Base-by-base conservation (phyloP, 257 asterid species). In the Solanum habrochaites region DNA sequence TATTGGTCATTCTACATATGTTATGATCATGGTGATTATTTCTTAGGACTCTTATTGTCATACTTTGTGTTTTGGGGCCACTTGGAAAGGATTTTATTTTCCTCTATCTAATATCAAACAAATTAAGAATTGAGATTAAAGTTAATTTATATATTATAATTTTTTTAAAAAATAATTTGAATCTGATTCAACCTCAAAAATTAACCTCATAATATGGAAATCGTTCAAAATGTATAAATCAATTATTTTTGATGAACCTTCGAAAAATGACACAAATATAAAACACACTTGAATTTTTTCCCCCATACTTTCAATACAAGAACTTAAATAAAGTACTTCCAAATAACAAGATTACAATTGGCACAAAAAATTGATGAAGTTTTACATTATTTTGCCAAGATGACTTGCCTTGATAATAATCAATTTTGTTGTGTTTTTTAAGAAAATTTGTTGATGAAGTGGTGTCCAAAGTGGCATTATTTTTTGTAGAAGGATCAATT, bases 301-400 rank as follows among this genome's bases (percentile, higher is more conserved):
- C n/a, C n/a, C 58, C 3, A 18, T 52, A 52, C 56, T 29, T 47
- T 72, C 86, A 86, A 35, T 62, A 23, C 83, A 40, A 23, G n/a
- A 78, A 80, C 67, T 37, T 80, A 27, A 47, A 64, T 29, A 80
- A 16, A 16, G 29, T 80, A 80, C 85, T 80, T 3, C 91, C 94
- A 42, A 93, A 67, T 67, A 87, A 93, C 86, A 94, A 11, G 40
- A 95, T 87, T 25, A 86, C 86, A 45, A 93, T 87, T 66, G 92
- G 88, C 6, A 91, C 27, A 8, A 93, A 42, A 52, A 89, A 88
- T 11, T 86, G 91, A 67, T 91, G 85, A 43, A 91, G 73, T 84
- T 89, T 93, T 11, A 87, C 42, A 16, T 52, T 52, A 16, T 43
- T 71, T 32, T 86, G 52, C 23, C 86, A 39, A 18, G 64, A 47